Conservation (phyloP, 1,284 basidiomycete genomes). For the Ustilago loliicola region DNA sequence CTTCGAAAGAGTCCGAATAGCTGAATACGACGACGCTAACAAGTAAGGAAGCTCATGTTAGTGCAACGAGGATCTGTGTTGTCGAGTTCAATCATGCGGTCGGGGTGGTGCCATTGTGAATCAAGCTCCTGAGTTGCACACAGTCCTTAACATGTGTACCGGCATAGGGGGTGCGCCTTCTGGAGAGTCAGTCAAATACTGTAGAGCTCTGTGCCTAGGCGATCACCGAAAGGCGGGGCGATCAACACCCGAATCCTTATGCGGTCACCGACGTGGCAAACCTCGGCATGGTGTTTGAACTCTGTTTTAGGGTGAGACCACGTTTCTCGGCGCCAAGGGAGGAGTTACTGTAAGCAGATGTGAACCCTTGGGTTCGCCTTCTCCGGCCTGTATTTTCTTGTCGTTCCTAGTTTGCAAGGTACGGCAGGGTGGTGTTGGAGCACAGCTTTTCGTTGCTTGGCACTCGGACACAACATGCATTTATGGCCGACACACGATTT, state of each 20-base stretch:
- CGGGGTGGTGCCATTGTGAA: not conserved
- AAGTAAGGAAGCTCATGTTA: too few relatives aligned
- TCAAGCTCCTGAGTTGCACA: not conserved
- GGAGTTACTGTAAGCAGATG: not conserved
- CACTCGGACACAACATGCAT: not conserved
- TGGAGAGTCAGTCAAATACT: not conserved
- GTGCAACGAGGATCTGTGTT: not conserved
- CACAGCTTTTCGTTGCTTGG: not conserved
- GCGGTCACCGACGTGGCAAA: not conserved
- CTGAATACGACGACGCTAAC: too few relatives aligned
- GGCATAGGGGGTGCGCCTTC: not conserved
- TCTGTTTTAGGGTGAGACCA: not conserved
- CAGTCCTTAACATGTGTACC: not conserved
- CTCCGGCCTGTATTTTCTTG: not conserved
- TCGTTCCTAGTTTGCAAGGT: not conserved
- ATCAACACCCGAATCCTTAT: not conserved
- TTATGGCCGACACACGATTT: not conserved
- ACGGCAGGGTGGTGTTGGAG: not conserved
- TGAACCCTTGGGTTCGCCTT: not conserved
- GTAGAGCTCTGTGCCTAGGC: not conserved
- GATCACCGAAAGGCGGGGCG: not conserved
- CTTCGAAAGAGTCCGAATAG: too few relatives aligned
- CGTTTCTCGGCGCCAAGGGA: not conserved
- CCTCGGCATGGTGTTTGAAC: conserved; percentile 3
- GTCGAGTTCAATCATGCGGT: not conserved